Percentiles rank a stretch among this genome's conserved stretches.
Conservation (phyloP, 257 asterid genomes). For the Avicennia marina region DNA sequence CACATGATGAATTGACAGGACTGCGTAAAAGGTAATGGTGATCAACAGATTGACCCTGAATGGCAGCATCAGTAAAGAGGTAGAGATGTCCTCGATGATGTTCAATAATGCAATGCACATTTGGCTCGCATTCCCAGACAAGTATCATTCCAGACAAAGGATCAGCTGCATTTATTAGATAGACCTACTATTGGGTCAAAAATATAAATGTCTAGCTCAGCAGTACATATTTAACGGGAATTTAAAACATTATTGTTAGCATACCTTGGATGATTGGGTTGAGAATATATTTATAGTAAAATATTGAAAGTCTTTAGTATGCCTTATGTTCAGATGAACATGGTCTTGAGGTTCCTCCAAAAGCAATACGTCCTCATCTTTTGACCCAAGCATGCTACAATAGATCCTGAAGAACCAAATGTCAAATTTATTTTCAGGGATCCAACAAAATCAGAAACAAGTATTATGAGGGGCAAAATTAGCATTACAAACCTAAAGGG, state of each 20-base stretch:
- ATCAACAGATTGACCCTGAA: constrained; percentile 55
- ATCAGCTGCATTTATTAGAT: constrained; percentile 86
- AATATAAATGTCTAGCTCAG: constrained; percentile 23
- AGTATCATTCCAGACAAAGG: constrained; percentile 79
- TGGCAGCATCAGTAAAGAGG: constrained; percentile 78
- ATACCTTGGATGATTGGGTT: constrained; percentile 79
- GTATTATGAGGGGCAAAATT: not conserved
- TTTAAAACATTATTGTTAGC: constrained; percentile 16
- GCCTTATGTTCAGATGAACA: constrained; percentile 55
- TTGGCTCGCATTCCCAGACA: constrained; percentile 77
- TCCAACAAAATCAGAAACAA: constrained; percentile 14
- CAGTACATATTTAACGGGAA: constrained; percentile 6
- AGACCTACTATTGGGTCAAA: constrained; percentile 63
- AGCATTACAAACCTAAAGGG: constrained; percentile 68
- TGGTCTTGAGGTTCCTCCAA: constrained; percentile 71
- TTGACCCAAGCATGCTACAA: constrained; percentile 71
- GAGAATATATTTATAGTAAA: constrained; percentile 64
- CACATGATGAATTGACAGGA: constrained; percentile 37
- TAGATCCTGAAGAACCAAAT: constrained; percentile 52
- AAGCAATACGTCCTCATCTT: constrained; percentile 61
- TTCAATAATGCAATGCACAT: constrained; percentile 77
- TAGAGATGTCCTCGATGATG: constrained; percentile 92
- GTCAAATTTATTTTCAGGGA: constrained; percentile 15
- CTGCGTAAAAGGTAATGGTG: constrained; percentile 71
- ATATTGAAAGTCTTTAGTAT: constrained; percentile 75